Percentiles rank a stretch among this genome's conserved stretches.
These are phyloP conservation scores for Petrea volubilis DNA, from an alignment of 257 asterid species.

Conservation along the genomic window DNA sequence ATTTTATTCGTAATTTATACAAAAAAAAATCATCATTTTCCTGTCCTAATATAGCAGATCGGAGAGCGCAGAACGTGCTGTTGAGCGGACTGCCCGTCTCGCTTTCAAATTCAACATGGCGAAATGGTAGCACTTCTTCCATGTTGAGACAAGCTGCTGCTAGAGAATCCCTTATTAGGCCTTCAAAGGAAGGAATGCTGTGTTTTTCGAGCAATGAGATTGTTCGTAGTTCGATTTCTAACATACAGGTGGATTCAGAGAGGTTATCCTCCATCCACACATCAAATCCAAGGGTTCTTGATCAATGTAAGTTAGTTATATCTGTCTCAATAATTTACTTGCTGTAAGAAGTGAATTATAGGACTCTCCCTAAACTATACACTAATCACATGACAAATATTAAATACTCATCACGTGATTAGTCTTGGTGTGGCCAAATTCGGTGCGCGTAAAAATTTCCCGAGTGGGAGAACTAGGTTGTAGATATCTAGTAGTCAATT, in stretches of 20 bases:
- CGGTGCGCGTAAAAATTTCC: no score
- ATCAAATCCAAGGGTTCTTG: conserved; percentile 29
- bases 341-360: not conserved
- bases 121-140: not conserved
- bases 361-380: no score
- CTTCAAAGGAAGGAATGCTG: conserved; percentile 19
- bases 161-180: conserved; percentile 18
- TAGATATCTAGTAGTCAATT: no score
- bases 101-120: conserved; percentile 34
- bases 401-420: no score
- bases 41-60: conserved; percentile 22
- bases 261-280: conserved; percentile 17
- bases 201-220: not conserved
- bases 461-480: no score
- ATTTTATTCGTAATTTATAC: no score
- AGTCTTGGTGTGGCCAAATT: no score
- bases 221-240: conserved; percentile 21
- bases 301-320: conserved; percentile 41
- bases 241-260: conserved; percentile 21
- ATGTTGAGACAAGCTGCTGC: conserved; percentile 6
- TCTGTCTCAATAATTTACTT: not conserved
- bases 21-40: no score
- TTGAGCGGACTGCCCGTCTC: conserved; percentile 36
- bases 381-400: no score
- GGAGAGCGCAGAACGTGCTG: conserved; percentile 26